These are phyloP conservation scores for Lecanicillium sp. DNA, from an alignment of 2,329 filamentous ascomycete genomes.

Conservation along the genomic window DNA sequence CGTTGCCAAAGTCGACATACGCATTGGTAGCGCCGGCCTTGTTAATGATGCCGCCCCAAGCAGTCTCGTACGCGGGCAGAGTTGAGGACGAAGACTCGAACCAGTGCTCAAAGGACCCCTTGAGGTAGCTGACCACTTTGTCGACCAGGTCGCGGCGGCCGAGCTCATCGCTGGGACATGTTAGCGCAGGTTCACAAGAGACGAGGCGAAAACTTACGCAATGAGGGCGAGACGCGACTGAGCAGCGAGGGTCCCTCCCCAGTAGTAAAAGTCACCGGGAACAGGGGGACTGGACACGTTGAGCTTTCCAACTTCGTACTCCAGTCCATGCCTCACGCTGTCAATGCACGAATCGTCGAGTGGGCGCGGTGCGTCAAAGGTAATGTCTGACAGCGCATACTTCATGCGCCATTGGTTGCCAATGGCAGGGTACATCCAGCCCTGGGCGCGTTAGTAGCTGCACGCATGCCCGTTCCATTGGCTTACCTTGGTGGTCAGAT, in stretches of 20 bases:
- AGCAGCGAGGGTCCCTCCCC: constrained; percentile 20
- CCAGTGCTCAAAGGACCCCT: constrained; percentile 20
- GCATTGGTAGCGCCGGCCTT: constrained; percentile 18
- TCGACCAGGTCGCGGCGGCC: constrained; percentile 19
- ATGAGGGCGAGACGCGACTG: constrained; percentile 20
- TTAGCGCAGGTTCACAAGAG: background rate
- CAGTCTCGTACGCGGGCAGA: constrained; percentile 20
- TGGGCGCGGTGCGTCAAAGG: constrained; percentile 19
- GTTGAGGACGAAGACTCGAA: constrained; percentile 17
- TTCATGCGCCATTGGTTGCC: constrained; percentile 20
- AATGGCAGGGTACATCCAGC: constrained; percentile 21
- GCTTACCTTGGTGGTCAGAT: constrained; percentile 21
- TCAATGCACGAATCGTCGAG: constrained; percentile 19
- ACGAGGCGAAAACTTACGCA: constrained; percentile 16
- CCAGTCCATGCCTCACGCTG: constrained; percentile 18
- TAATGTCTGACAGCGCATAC: constrained; percentile 18
- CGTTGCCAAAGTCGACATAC: constrained; percentile 23
- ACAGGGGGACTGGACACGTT: constrained; percentile 16
- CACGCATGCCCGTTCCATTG: background rate
- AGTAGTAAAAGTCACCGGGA: constrained; percentile 22
- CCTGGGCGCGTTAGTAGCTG: constrained; percentile 9
- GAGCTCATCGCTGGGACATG: constrained; percentile 16
- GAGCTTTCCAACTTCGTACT: constrained; percentile 19
- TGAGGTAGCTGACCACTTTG: constrained; percentile 18
- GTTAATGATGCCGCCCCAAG: constrained; percentile 21